Conservation (phyloP, 371 early-diverging fungal genomes). For the Rhizopus sp. region DNA sequence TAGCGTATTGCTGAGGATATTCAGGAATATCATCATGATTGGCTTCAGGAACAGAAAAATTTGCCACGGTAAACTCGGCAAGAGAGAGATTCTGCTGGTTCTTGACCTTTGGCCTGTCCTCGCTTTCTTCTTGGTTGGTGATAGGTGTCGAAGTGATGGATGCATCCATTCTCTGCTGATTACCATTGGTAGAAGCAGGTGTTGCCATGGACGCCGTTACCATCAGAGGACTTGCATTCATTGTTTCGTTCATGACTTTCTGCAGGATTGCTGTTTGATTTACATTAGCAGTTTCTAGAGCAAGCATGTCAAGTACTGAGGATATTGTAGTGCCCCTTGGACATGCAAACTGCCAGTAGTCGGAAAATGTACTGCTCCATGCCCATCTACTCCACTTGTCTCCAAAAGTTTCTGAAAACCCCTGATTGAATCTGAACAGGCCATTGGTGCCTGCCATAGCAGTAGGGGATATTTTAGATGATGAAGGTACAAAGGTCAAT, state of each 20-base stretch:
- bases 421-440: conserved; percentile 33
- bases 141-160: conserved; percentile 1
- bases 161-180: neutral
- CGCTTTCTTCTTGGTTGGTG: conserved; percentile 5
- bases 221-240: conserved; percentile 35
- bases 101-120: neutral
- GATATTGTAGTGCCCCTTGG: conserved; percentile 9
- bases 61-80: conserved; percentile 21
- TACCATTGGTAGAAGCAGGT: conserved; percentile 12
- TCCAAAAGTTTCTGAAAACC: conserved; percentile 41
- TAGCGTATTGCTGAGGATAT: conserved; percentile 7
- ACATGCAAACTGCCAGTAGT: conserved; percentile 25
- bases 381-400: conserved; percentile 45
- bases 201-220: conserved; percentile 35
- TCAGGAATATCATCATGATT: conserved; percentile 14
- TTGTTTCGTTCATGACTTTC: conserved; percentile 32
- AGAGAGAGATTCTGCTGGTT: conserved; percentile 11
- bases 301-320: conserved; percentile 16
- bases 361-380: conserved; percentile 28
- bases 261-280: conserved; percentile 20
- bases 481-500: conserved; percentile 35
- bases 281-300: conserved; percentile 2
- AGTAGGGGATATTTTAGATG: conserved; percentile 27
- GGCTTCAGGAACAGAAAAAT: conserved; percentile 17
- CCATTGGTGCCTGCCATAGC: conserved; percentile 40